Evolutionary conservation across 2,329 filamentous ascomycete species (phyloP), one percentile per base, ranked within the genome.

Genomic region (Ceratocystis papillata): DNA sequence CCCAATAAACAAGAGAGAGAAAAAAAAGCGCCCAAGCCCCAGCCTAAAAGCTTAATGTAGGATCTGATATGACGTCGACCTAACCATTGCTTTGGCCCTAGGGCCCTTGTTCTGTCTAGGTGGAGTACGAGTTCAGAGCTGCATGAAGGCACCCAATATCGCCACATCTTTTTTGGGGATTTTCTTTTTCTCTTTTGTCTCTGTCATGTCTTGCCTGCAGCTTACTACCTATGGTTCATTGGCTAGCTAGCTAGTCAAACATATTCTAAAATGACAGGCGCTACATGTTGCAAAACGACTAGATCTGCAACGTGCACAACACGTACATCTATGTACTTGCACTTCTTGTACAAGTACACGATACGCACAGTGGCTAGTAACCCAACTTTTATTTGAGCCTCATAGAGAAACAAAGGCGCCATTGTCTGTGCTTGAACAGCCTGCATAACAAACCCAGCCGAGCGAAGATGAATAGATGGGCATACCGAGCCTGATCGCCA

Each of bases 61-160:
- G 46, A 50, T 50, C 20, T 50, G 46, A 50, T 50, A 50, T 50
- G 46, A 50, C 46, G 46, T 50, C 46, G 46, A 50, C n/a, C n/a
- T 17, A 50, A 50, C 46, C 12, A 41, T 12, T 12, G 37, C 37
- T 41, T 20, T 50, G 17, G 46, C n/a, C n/a, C 46, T 50, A 20
- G 46, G 46, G 46, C 3, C 46, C 46, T 50, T 50, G 46, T 25
- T 50, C 46, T 50, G 20, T 48, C 2, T 48, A 20, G 15, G 45
- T 48, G 45, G 15, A 15, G 45, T 48, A 48, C 10, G n/a, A 50
- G 22, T 8, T 50, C 46, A 50, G n/a, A 50, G 20, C n/a, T 50
- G 46, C 46, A 50, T 50, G n/a, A 50, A 25, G 46, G 17, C 46
- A 50, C n/a, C 46, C 46, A 50, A 50, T 50, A n/a, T 50, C 46